Percentiles rank a stretch among this genome's conserved stretches.
phyloP scores from a whole-genome alignment of 208 protist species.

The Acanthamoeba castellanii region DNA sequence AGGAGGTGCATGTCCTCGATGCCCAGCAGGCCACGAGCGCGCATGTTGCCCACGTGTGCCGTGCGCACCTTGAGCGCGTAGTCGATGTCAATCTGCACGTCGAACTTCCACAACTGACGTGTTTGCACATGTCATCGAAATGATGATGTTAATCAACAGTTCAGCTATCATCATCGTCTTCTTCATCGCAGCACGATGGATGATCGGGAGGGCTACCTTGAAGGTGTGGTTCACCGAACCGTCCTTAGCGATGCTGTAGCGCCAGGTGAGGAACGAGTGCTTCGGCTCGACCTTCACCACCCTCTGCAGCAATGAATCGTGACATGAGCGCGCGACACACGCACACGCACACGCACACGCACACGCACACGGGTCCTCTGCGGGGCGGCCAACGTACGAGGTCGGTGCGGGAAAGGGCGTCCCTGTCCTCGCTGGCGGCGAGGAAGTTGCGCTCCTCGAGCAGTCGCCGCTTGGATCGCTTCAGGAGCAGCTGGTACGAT shows the following conservation, averaged over 20 bases:
- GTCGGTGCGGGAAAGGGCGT: neutral
- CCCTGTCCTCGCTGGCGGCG: neutral
- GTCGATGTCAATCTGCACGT: conserved; percentile 5
- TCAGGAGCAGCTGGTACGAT: conserved; percentile 19
- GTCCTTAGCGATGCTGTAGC: neutral
- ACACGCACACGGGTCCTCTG: too few species aligned
- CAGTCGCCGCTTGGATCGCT: conserved; percentile 8
- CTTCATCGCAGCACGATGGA: too few species aligned
- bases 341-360: too few species aligned
- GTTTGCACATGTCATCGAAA: neutral
- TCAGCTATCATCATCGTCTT: too few species aligned
- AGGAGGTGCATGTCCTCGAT: conserved; percentile 30
- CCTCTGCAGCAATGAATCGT: neutral
- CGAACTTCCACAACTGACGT: conserved; percentile 35
- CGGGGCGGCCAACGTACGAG: neutral
- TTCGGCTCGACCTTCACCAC: neutral
- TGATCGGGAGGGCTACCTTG: neutral
- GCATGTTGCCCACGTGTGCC: conserved; percentile 2
- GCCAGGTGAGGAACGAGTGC: conserved; percentile 42
- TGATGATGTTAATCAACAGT: neutral
- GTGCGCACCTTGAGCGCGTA: neutral
- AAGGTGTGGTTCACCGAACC: neutral
- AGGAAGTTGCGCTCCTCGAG: conserved; percentile 2
- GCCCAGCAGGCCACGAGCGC: conserved; percentile 9
- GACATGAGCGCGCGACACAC: too few species aligned